Percentiles rank a stretch among this genome's conserved stretches.
Conservation (phyloP, 2,329 filamentous ascomycete species). For the Botrytis medusae region DNA sequence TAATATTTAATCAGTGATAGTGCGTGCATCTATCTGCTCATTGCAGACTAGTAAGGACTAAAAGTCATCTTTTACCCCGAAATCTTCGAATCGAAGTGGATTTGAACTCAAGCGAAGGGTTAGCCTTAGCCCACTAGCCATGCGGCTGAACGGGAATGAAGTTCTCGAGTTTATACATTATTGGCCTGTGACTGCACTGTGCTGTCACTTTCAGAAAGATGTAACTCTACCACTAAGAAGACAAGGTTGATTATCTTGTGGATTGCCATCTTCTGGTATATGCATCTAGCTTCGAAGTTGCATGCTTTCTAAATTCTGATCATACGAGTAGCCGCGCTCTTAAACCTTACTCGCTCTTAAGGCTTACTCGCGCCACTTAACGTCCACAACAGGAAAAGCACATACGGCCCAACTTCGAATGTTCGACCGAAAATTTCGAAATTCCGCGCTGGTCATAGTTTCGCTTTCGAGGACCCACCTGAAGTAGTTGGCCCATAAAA, state of each 20-base stretch:
- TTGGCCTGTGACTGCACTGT: no score
- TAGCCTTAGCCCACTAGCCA: not conserved
- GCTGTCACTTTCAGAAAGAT: no score
- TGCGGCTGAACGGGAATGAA: not conserved
- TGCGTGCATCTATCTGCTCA: not conserved
- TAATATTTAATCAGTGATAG: not conserved
- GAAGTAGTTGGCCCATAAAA: not conserved
- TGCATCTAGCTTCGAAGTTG: no score
- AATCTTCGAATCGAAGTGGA: not conserved
- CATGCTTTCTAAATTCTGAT: no score
- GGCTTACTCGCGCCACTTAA: not conserved
- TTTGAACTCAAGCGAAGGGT: not conserved
- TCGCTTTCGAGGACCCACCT: not conserved
- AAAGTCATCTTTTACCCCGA: fast-evolving
- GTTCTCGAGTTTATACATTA: no score
- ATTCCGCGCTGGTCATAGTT: not conserved
- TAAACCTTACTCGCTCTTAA: not conserved
- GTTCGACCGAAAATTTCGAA: not conserved
- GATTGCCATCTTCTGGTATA: no score
- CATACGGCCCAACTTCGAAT: not conserved
- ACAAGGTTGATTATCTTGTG: no score
- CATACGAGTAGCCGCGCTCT: not conserved
- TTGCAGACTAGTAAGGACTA: not conserved
- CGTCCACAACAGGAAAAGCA: not conserved
- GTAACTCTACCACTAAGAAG: no score